Conservation (phyloP, 129 eudicot genomes). For the Artemisia argyi region DNA sequence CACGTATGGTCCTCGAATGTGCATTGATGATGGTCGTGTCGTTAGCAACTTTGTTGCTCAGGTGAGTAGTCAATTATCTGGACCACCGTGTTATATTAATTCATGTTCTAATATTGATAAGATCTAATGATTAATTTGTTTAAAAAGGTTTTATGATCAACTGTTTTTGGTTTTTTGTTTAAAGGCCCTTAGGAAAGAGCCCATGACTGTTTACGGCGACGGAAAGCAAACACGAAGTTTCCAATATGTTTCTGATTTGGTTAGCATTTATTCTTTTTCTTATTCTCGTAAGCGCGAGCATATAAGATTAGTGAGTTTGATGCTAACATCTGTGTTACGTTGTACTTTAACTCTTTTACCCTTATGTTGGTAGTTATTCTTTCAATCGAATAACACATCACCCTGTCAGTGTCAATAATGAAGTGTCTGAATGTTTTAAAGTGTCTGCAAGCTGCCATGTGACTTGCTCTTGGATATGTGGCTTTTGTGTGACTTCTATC, state of each 20-base stretch:
- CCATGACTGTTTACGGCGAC: constrained; percentile 84
- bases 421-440: neutral
- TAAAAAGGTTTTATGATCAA: too few species aligned
- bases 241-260: constrained; percentile 85
- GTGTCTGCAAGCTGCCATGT: constrained; percentile 11
- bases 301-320: neutral
- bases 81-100: too few species aligned
- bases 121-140: too few species aligned
- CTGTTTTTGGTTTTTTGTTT: neutral
- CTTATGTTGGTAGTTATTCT: neutral
- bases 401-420: neutral
- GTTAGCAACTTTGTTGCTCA: constrained; percentile 94
- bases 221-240: constrained; percentile 92
- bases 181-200: constrained; percentile 82
- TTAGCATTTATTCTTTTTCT: constrained; percentile 21
- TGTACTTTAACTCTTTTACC: neutral
- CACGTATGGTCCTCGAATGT: constrained; percentile 89
- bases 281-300: neutral
- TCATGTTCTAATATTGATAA: too few species aligned
- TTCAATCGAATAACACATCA: neutral
- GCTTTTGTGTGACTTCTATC: neutral
- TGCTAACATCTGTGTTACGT: neutral
- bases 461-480: constrained; percentile 9
- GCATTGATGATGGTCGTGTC: constrained; percentile 90
- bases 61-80: constrained; percentile 30